Evolutionary conservation across 1,139 yeast genomes (phyloP), one percentile per base, ranked within the genome.

Genomic region (Debaryomycetaceae sp.): DNA sequence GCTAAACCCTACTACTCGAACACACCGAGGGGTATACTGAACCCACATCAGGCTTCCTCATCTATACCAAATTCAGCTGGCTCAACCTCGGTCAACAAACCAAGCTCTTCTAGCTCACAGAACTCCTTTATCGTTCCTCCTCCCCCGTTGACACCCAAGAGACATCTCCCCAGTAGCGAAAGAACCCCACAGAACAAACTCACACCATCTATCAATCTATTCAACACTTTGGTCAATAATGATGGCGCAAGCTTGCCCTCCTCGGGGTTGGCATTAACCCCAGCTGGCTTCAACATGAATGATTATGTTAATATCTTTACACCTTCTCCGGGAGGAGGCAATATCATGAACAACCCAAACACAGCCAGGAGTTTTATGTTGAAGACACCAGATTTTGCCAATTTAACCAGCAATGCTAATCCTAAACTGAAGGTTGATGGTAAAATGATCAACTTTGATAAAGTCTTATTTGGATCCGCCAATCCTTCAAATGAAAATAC

Each of bases 231-330:
- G 6, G 43, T 40, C 2, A 47, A 47, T 35, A 59, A 47, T 46
- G 58, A 46, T 45, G 60, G 54, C 39, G 54, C 52, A 37, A 71
- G 67, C 8, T 58, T 72, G 37, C 79, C 78, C 3, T 72, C 77
- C 1, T 70, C 72, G 7, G 78, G 78, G 2, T 58, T 74, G 41
- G 69, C 67, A 23, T 60, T 72, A 42, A 79, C 83, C 34, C 85
- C 87, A 0, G 85, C 88, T 4, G 89, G 88, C 6, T 87, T 87
- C 66, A 86, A 87, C 60, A 80, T 87, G 82, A 84, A 81, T 57
- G 96, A 87, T 58, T 87, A 87, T 60, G 86, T 88, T 39, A 85
- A 85, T 58, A 80, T 84, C 55, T 82, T 84, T 57, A 82, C 89
- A 1, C 95, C 95, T 5, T 81, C 88, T 5, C 93, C 93, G 0